Percentiles rank a stretch among this genome's conserved stretches.
phyloP scores from a whole-genome alignment of 2,329 filamentous ascomycete genomes.

The Pseudopyrenochaeta lycopersici region DNA sequence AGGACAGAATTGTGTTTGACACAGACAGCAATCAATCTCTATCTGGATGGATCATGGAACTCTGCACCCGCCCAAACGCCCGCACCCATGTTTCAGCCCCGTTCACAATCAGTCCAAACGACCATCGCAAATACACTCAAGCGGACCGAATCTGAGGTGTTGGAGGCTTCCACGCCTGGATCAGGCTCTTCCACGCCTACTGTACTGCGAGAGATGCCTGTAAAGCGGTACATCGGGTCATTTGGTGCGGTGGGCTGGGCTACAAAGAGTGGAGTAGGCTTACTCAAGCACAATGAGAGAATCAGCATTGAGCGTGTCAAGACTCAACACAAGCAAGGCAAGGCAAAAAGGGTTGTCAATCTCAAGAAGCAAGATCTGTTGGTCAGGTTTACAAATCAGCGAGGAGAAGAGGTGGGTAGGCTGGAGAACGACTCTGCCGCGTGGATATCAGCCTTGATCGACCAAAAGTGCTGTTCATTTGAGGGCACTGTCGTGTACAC shows the following conservation, averaged over 20 bases:
- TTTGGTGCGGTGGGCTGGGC: slow-evolving; percentile 94
- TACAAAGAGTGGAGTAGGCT: slow-evolving; percentile 78
- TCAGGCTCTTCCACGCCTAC: slow-evolving; percentile 30
- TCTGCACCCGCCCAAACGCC: slow-evolving; percentile 28
- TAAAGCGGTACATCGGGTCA: slow-evolving; percentile 82
- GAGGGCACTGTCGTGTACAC: slow-evolving; percentile 90
- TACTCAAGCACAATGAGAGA: slow-evolving; percentile 83
- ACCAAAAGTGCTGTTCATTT: slow-evolving; percentile 88
- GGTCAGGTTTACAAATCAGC: slow-evolving; percentile 85
- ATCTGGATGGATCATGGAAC: slow-evolving; percentile 71
- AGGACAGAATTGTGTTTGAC: slow-evolving; percentile 17
- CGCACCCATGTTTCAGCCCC: slow-evolving; percentile 26
- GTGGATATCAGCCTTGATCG: slow-evolving; percentile 92
- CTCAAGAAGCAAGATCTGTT: slow-evolving; percentile 82
- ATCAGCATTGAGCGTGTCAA: slow-evolving; percentile 88
- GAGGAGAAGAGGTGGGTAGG: slow-evolving; percentile 84
- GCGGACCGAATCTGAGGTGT: slow-evolving; percentile 36
- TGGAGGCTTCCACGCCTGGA: slow-evolving; percentile 29
- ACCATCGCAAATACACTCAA: slow-evolving; percentile 33
- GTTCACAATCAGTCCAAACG: slow-evolving; percentile 27
- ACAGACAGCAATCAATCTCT: slow-evolving; percentile 66
- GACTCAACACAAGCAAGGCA: slow-evolving; percentile 63
- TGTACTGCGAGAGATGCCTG: slow-evolving; percentile 57
- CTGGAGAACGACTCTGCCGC: slow-evolving; percentile 85
- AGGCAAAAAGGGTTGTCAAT: slow-evolving; percentile 57